These are phyloP conservation scores for Wickerhamomyces subpelliculosus DNA, from an alignment of 805 yeast species.

Conservation along the genomic window DNA sequence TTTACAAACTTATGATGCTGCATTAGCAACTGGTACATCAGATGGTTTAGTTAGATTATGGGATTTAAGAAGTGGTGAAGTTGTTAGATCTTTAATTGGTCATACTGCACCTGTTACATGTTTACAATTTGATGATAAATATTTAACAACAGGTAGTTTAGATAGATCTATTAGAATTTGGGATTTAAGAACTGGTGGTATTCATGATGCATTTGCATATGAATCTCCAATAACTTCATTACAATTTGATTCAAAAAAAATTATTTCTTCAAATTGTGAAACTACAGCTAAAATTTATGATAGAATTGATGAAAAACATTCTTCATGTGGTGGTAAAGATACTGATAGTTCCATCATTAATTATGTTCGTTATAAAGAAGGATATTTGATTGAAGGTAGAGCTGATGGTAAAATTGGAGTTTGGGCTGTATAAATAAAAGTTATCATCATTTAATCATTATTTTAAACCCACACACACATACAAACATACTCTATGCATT, in stretches of 20 bases:
- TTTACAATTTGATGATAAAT: slow-evolving; percentile 61
- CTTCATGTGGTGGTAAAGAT: slow-evolving; percentile 41
- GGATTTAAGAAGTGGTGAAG: slow-evolving; percentile 69
- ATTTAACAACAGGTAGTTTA: slow-evolving; percentile 54
- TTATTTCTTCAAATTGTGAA: slow-evolving; percentile 48
- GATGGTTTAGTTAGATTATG: slow-evolving; percentile 72
- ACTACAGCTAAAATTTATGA: slow-evolving; percentile 50
- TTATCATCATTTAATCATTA: too few species aligned
- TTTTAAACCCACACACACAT: not conserved
- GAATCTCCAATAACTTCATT: slow-evolving; percentile 48
- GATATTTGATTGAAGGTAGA: slow-evolving; percentile 62
- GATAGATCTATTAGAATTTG: slow-evolving; percentile 63
- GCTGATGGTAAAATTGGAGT: slow-evolving; percentile 51
- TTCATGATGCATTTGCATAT: slow-evolving; percentile 55
- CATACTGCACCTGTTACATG: slow-evolving; percentile 66
- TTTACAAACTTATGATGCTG: slow-evolving; percentile 66
- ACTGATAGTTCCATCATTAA: slow-evolving; percentile 26
- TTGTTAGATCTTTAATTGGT: slow-evolving; percentile 53
- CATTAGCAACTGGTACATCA: slow-evolving; percentile 70
- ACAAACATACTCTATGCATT: not conserved
- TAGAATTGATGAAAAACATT: slow-evolving; percentile 44
- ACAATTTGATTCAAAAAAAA: slow-evolving; percentile 51
- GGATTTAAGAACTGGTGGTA: slow-evolving; percentile 66
- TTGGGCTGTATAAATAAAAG: slow-evolving; percentile 45
- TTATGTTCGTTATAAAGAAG: slow-evolving; percentile 47